Evolutionary conservation across 768 basidiomycete species (phyloP).

Genomic region (Psilocybe subaeruginosa): DNA sequence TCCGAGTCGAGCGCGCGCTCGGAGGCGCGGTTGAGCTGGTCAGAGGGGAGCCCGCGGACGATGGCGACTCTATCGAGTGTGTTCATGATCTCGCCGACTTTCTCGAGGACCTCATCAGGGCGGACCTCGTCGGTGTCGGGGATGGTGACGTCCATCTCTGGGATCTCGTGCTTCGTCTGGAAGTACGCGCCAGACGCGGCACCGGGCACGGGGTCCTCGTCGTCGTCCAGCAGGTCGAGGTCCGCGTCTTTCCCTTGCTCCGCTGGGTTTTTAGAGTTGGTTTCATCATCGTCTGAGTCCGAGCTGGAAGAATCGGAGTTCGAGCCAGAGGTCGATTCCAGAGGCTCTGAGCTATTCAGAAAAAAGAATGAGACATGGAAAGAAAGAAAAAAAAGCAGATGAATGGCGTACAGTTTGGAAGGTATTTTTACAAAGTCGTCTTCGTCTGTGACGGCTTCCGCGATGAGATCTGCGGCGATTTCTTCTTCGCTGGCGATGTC

Average conservation of each 20-base stretch:
- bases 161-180: constrained; percentile 72
- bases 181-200: constrained; percentile 46
- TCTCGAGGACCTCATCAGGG: constrained; percentile 66
- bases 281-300: constrained; percentile 32
- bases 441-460: constrained; percentile 33
- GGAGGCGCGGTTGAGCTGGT: constrained; percentile 40
- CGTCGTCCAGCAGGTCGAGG: constrained; percentile 52
- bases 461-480: constrained; percentile 64
- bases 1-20: constrained; percentile 83
- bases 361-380: background rate
- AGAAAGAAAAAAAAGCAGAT: constrained; percentile 5
- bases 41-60: constrained; percentile 61
- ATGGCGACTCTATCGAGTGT: constrained; percentile 63
- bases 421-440: constrained; percentile 34
- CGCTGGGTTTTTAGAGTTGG: constrained; percentile 5
- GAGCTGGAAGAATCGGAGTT: constrained; percentile 34
- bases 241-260: constrained; percentile 13
- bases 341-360: constrained; percentile 27
- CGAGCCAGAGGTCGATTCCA: constrained; percentile 41
- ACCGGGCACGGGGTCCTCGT: constrained; percentile 48
- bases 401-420: constrained; percentile 21
- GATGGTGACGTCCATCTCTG: constrained; percentile 57
- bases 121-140: constrained; percentile 70
- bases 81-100: constrained; percentile 77
- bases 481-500: constrained; percentile 75